Percentiles rank a stretch among this genome's conserved stretches.
Evolutionary conservation across 129 eudicot genomes (phyloP).

Genomic region (Lonicera japonica): DNA sequence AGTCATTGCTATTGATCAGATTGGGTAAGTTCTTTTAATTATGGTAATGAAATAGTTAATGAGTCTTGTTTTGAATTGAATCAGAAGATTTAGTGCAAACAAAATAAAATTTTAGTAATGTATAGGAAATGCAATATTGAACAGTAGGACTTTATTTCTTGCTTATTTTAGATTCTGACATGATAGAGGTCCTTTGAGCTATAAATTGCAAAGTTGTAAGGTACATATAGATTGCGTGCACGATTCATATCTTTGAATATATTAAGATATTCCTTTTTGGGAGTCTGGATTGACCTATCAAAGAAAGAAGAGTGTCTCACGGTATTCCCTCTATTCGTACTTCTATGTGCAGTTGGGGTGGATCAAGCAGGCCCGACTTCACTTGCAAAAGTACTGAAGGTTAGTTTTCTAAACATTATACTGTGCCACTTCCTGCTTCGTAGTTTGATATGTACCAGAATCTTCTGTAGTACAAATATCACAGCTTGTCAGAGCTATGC

Average conservation of each 20-base stretch:
- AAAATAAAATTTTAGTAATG: too few species aligned
- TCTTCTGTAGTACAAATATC: not conserved
- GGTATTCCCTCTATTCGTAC: not conserved
- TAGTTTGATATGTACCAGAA: not conserved
- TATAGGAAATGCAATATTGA: too few species aligned
- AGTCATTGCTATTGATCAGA: slow-evolving; percentile 90
- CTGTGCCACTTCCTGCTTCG: not conserved
- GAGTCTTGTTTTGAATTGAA: too few species aligned
- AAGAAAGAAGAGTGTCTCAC: not conserved
- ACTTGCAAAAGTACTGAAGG: slow-evolving; percentile 98
- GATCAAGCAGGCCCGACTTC: slow-evolving; percentile 98
- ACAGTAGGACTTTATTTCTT: too few species aligned
- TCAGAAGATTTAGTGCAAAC: too few species aligned
- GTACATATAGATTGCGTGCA: too few species aligned
- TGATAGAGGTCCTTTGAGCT: too few species aligned
- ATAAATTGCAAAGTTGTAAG: too few species aligned
- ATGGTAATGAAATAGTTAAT: not conserved
- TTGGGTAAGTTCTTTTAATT: slow-evolving; percentile 52
- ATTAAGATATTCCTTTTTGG: not conserved
- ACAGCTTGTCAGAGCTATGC: not conserved
- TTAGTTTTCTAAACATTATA: slow-evolving; percentile 26
- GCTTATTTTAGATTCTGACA: too few species aligned
- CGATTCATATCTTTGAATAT: not conserved
- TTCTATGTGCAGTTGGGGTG: slow-evolving; percentile 84
- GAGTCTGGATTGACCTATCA: not conserved